Percentiles rank a stretch among this genome's conserved stretches.
Conservation (phyloP, 345 rosid species). For the Salix koriyanagi region DNA sequence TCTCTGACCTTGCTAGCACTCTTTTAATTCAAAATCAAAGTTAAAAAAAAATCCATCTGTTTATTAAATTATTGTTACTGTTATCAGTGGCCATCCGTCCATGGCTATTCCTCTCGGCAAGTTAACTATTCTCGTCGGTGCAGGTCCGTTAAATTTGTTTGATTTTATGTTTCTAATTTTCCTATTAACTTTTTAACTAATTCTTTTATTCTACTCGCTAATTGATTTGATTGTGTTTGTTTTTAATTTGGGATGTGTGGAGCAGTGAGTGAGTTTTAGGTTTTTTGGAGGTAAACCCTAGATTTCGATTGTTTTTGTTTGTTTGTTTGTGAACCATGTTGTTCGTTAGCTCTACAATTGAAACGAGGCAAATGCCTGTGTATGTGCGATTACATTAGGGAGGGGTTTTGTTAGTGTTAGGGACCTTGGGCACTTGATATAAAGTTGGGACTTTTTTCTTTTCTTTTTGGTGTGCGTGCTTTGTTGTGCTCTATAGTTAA, state of each 20-base stretch:
- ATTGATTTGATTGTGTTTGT: not conserved
- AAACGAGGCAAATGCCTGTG: not conserved
- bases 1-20: not conserved
- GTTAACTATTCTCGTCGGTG: slow-evolving; percentile 53
- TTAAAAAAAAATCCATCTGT: not conserved
- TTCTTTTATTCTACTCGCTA: not conserved
- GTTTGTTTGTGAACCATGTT: not conserved
- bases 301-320: not conserved
- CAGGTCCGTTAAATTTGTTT: slow-evolving; percentile 33
- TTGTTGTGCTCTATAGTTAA: not conserved
- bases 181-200: not conserved
- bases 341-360: not conserved
- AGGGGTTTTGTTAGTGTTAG: not conserved
- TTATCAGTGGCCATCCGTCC: not conserved
- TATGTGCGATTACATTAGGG: not conserved
- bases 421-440: not conserved
- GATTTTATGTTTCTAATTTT: not conserved
- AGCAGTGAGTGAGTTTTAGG: not conserved
- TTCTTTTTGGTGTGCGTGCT: not conserved
- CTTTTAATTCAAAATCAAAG: not conserved
- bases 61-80: not conserved
- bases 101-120: slow-evolving; percentile 64
- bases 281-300: not conserved
- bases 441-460: not conserved
- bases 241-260: not conserved